A percentile compares a stretch with the other conserved stretches of the same genome.
Evolutionary conservation across 2,329 filamentous ascomycete species (phyloP).

Genomic region (Hymenoscyphus fructigenus): DNA sequence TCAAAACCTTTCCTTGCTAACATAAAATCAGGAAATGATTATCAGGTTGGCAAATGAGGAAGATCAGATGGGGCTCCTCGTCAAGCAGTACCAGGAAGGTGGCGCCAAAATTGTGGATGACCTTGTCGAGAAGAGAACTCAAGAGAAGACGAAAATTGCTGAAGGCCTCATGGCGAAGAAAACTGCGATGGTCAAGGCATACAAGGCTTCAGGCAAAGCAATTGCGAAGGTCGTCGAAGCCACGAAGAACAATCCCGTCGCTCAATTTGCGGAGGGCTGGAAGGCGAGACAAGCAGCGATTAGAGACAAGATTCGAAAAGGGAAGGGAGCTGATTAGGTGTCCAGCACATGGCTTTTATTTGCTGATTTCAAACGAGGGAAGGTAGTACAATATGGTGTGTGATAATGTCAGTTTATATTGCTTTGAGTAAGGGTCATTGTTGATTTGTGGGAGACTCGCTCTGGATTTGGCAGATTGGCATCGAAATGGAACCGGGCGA

Average conservation of each 20-base stretch:
- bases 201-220: constrained; percentile 21
- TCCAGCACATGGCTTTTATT: background rate
- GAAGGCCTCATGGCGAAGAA: constrained; percentile 23
- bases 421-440: background rate
- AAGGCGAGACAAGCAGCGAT: constrained; percentile 27
- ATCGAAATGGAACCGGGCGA: constrained; percentile 1
- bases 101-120: constrained; percentile 28
- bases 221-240: constrained; percentile 19
- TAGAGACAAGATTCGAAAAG: constrained; percentile 22
- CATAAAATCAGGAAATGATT: constrained; percentile 31
- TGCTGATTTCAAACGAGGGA: background rate
- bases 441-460: background rate
- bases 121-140: constrained; percentile 20
- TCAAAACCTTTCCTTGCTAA: constrained; percentile 20
- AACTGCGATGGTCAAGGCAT: constrained; percentile 23
- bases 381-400: background rate
- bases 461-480: constrained; percentile 1
- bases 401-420: constrained; percentile 4
- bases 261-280: constrained; percentile 29
- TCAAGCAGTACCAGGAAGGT: constrained; percentile 33
- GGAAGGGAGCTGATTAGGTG: constrained; percentile 14
- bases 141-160: constrained; percentile 22
- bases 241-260: constrained; percentile 21
- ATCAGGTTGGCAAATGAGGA: constrained; percentile 32
- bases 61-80: constrained; percentile 31